phyloP scores from a whole-genome alignment of 164 flowering plant species.

The Stephania japonica region DNA sequence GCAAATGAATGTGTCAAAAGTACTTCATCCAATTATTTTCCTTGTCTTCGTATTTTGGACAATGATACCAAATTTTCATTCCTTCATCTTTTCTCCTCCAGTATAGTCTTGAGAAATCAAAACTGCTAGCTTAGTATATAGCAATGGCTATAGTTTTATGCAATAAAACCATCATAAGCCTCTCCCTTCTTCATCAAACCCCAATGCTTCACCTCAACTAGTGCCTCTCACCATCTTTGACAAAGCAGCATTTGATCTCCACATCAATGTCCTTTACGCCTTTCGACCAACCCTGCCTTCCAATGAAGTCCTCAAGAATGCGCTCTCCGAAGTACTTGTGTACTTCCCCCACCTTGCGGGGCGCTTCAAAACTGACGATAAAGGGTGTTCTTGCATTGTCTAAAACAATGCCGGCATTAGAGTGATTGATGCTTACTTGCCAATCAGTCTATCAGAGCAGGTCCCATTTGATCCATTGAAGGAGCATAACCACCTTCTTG shows the following conservation, averaged over 20 bases:
- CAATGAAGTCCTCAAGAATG: constrained; percentile 18
- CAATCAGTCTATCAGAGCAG: constrained; percentile 9
- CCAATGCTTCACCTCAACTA: not conserved
- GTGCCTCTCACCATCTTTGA: constrained; percentile 24
- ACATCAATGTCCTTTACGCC: constrained; percentile 14
- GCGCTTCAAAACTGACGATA: constrained; percentile 9
- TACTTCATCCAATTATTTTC: too few relatives aligned
- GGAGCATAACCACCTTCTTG: constrained; percentile 12
- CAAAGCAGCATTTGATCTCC: constrained; percentile 23
- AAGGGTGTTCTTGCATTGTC: constrained; percentile 3
- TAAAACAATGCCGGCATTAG: constrained; percentile 17
- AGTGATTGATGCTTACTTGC: constrained; percentile 13
- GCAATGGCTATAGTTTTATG: constrained; percentile 15
- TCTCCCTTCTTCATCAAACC: constrained; percentile 3
- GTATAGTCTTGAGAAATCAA: too few relatives aligned
- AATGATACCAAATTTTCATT: too few relatives aligned
- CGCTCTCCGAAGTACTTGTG: constrained; percentile 17
- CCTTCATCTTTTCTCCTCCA: too few relatives aligned
- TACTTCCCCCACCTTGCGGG: constrained; percentile 21
- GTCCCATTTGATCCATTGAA: constrained; percentile 19
- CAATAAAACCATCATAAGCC: constrained; percentile 15
- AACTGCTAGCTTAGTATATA: too few relatives aligned
- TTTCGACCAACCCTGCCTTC: constrained; percentile 16
- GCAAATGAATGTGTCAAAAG: too few relatives aligned
- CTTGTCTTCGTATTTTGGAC: too few relatives aligned